Percentiles rank a stretch among this genome's conserved stretches.
Conservation (phyloP, 2,329 filamentous ascomycete genomes). For the Lachnellula willkommii region DNA sequence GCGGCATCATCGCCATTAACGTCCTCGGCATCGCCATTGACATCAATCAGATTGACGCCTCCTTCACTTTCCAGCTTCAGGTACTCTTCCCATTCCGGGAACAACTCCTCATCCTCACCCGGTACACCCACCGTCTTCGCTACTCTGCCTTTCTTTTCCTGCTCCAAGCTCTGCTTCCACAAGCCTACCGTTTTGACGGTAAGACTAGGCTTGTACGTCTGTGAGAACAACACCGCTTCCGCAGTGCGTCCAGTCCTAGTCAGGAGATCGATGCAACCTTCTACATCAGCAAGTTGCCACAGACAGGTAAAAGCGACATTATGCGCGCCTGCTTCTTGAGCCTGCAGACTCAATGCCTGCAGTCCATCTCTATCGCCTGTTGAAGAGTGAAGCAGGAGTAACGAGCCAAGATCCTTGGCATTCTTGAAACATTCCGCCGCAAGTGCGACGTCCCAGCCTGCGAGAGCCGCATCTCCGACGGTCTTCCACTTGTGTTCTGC, state of each 20-base stretch:
- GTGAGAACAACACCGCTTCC: conserved; percentile 85
- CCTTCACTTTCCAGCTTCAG: conserved; percentile 73
- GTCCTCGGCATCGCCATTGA: conserved; percentile 12
- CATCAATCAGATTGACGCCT: conserved; percentile 24
- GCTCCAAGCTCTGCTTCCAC: conserved; percentile 83
- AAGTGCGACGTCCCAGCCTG: conserved; percentile 78
- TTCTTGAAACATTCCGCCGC: conserved; percentile 91
- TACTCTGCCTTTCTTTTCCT: conserved; percentile 78
- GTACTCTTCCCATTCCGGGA: conserved; percentile 95
- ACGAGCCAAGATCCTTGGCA: conserved; percentile 82
- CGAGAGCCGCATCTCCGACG: conserved; percentile 84
- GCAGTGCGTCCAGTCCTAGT: conserved; percentile 71
- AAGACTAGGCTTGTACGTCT: conserved; percentile 88
- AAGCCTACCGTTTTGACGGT: conserved; percentile 60
- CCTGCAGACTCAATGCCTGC: conserved; percentile 64
- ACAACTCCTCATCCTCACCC: conserved; percentile 77
- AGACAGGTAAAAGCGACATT: conserved; percentile 89
- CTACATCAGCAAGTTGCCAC: conserved; percentile 81
- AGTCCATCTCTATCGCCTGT: conserved; percentile 75
- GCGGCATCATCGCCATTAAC: conserved; percentile 20
- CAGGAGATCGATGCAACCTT: conserved; percentile 75
- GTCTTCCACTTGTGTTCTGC: conserved; percentile 98
- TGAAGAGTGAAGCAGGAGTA: conserved; percentile 83
- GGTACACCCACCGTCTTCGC: conserved; percentile 78
- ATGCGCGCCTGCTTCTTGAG: conserved; percentile 71